Base-by-base conservation (phyloP, 140 eudicot species). In the Oenanthe javanica region DNA sequence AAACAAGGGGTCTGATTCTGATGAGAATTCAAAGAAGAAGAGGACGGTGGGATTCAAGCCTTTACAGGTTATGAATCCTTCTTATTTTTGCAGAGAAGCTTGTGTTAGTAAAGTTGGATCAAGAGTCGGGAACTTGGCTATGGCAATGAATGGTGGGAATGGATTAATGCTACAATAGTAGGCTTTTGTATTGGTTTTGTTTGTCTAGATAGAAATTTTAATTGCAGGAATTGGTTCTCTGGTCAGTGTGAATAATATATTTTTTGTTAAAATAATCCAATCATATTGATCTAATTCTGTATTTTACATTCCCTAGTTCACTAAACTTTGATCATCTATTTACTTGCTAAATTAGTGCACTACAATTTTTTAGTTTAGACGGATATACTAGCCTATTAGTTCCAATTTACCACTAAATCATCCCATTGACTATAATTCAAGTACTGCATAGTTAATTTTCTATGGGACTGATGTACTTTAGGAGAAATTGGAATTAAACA, bases 101-200 rank as follows among this genome's bases (percentile, higher is more conserved):
- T 72, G 79, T 81, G 87, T 8, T 36, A 46, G 71, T 48, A 77
- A 73, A 66, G 64, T 8, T 70, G 76, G 81, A 11, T 61, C 66
- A 31, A 77, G 64, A n/a, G n/a, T n/a, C n/a, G 89, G 86, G 16
- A 83, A 83, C 67, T 83, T 86, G 86, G 82, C 86, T 49, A 79
- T 79, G 79, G 86, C 52, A 52, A 51, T 82, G 57, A 75, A 85
- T 54, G 19, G 25, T 57, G 2, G 66, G 27, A 52, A 57, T 57
- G 66, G 25, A 7, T 57, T 21, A 57, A 1, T 57, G 66, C 27
- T 0, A 6, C 27, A 5, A 6, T 16, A 57, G 2, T 19, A 57
- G 27, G 2, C 66, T 57, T 6, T 57, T 57, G 11, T 21, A 7
- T 57, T 55, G 25, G 64, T 19, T 55, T 55, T 18, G 64, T 19